These are phyloP conservation scores for Claviceps monticola DNA, from an alignment of 2,329 filamentous ascomycete genomes.

Conservation along the genomic window DNA sequence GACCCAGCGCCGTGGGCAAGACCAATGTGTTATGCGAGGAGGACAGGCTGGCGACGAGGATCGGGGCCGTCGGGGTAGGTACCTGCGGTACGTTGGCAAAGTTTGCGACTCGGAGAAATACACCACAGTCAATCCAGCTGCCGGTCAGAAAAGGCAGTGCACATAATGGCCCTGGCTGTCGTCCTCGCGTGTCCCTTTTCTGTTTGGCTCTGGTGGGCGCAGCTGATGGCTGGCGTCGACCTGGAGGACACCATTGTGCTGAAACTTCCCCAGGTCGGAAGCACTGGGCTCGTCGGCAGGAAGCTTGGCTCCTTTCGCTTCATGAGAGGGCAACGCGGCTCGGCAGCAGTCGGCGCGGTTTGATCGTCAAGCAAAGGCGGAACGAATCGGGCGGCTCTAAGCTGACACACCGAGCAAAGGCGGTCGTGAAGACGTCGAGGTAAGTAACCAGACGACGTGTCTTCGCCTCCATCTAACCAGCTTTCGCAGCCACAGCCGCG, in stretches of 20 bases:
- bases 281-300: not conserved
- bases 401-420: not conserved
- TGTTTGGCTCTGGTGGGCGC: not conserved
- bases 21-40: too few relatives aligned
- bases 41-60: too few relatives aligned
- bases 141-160: too few relatives aligned
- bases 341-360: not conserved
- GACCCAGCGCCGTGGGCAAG: too few relatives aligned
- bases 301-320: not conserved
- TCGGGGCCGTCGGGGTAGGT: too few relatives aligned
- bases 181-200: not conserved
- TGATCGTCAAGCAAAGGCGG: not conserved
- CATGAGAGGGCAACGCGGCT: not conserved
- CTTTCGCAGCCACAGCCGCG: constrained; percentile 17
- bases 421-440: not conserved
- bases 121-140: too few relatives aligned
- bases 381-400: not conserved
- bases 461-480: constrained; percentile 13
- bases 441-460: not conserved
- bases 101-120: too few relatives aligned
- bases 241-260: not conserved
- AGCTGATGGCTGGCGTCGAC: not conserved
- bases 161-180: too few relatives aligned
- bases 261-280: not conserved
- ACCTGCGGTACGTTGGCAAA: too few relatives aligned